Percentiles rank a stretch among this genome's conserved stretches.
Evolutionary conservation across 305 asterid species (phyloP).

Genomic region (Fraxinus floribunda): DNA sequence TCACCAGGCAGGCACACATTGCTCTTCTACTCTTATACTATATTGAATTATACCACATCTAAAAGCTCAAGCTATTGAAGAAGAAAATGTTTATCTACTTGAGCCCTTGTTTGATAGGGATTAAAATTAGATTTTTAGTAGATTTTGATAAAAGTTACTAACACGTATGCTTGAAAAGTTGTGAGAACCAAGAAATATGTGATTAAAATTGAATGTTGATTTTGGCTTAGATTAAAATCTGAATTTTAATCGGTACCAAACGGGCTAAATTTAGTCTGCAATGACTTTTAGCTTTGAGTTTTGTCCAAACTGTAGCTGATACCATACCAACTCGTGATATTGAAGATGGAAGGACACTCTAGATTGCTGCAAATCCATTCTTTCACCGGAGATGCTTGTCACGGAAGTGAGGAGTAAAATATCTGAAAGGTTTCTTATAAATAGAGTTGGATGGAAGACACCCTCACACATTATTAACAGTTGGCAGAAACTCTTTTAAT

Average conservation of each 20-base stretch:
- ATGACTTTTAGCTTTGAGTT: background rate
- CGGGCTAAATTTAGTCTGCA: background rate
- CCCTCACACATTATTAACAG: background rate
- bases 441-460: background rate
- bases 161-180: too few species aligned
- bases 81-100: background rate
- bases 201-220: too few species aligned
- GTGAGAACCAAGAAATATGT: too few species aligned
- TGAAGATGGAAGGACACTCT: too few species aligned
- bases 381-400: background rate
- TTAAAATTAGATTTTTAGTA: too few species aligned
- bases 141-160: too few species aligned
- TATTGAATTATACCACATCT: background rate
- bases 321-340: background rate
- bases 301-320: background rate
- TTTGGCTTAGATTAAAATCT: too few species aligned
- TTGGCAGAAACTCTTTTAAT: background rate
- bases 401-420: background rate
- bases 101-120: too few species aligned
- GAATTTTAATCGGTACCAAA: too few species aligned
- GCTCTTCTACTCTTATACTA: background rate
- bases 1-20: background rate
- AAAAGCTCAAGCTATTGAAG: too few species aligned
- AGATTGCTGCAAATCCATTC: background rate
- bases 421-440: background rate